These are phyloP conservation scores for Solanum paucissectum DNA, from an alignment of 257 asterid genomes.

Conservation along the genomic window DNA sequence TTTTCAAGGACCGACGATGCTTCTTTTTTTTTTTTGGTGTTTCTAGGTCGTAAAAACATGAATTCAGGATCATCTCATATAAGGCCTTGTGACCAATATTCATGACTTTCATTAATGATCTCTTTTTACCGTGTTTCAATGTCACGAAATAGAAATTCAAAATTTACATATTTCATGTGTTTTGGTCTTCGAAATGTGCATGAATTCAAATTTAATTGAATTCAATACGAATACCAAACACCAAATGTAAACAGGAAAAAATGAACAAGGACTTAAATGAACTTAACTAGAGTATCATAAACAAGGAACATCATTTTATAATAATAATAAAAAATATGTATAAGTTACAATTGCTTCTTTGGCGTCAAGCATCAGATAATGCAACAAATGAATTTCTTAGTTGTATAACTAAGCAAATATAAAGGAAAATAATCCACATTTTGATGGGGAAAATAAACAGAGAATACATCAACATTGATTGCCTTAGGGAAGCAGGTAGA, in stretches of 20 bases:
- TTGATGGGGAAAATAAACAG: not conserved
- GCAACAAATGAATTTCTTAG: not conserved
- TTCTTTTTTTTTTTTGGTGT: too few species aligned
- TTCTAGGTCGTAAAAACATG: too few species aligned
- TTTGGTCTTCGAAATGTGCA: not conserved
- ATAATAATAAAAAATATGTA: not conserved
- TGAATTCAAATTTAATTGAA: too few species aligned
- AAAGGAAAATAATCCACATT: not conserved
- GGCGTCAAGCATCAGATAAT: not conserved
- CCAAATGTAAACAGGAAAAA: not conserved
- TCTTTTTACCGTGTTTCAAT: not conserved
- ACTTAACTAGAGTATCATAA: not conserved
- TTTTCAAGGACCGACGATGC: too few species aligned
- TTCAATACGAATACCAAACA: not conserved
- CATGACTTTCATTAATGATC: too few species aligned
- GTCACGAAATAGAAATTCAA: not conserved
- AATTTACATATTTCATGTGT: not conserved
- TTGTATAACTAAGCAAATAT: not conserved
- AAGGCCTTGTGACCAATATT: too few species aligned
- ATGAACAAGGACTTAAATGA: not conserved
- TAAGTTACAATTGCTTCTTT: not conserved
- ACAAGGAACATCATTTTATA: not conserved
- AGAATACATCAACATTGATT: not conserved
- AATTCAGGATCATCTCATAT: too few species aligned
- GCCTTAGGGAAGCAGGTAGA: not conserved